Evolutionary conservation across 306 rosid species (phyloP).

Genomic region (Citrullus mucosospermus): DNA sequence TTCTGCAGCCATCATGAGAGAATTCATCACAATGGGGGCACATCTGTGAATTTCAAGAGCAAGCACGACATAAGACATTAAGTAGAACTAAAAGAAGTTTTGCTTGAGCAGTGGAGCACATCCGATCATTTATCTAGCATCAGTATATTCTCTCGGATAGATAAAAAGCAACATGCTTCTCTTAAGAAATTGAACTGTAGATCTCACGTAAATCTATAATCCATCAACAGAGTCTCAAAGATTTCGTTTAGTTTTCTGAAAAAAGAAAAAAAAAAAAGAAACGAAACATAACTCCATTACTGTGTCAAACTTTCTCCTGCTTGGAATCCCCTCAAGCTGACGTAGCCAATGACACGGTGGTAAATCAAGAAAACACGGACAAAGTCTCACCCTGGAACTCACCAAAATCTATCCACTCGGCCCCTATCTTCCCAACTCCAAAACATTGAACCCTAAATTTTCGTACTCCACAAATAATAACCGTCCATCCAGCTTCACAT

Average conservation of each 20-base stretch:
- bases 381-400: background rate
- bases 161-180: background rate
- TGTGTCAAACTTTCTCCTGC: background rate
- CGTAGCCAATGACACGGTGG: background rate
- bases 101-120: background rate
- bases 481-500: conserved; percentile 2
- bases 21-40: conserved; percentile 34
- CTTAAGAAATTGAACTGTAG: background rate
- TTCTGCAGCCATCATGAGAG: conserved; percentile 38
- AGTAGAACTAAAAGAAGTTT: background rate
- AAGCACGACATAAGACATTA: conserved; percentile 19
- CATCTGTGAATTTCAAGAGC: conserved; percentile 68
- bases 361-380: background rate
- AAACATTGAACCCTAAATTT: background rate
- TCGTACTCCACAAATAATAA: background rate
- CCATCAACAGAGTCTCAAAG: background rate
- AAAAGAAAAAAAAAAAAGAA: background rate
- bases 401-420: background rate
- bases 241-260: background rate
- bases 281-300: background rate
- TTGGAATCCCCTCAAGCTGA: background rate
- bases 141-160: background rate
- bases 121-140: background rate
- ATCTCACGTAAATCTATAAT: background rate
- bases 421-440: background rate